A percentile compares a stretch with the other conserved stretches of the same genome.
Evolutionary conservation across 768 basidiomycete genomes (phyloP).

Genomic region (Clavaria fumosa): DNA sequence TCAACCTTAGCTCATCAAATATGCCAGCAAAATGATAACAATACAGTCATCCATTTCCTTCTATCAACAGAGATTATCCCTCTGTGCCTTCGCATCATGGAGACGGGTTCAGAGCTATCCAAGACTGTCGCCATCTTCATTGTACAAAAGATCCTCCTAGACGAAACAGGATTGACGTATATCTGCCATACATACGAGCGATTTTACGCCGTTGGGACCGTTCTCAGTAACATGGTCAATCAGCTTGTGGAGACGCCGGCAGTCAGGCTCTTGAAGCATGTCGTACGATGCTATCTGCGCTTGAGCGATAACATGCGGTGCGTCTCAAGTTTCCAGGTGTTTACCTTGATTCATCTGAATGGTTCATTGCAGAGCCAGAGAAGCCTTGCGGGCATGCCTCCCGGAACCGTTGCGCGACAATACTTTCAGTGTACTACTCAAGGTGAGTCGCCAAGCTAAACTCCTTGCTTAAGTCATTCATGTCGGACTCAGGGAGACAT

Average conservation of each 20-base stretch:
- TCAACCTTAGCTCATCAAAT: neutral
- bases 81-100: constrained; percentile 98
- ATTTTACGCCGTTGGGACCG: constrained; percentile 97
- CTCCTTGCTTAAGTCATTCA: constrained; percentile 13
- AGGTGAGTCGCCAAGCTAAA: constrained; percentile 32
- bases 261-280: constrained; percentile 90
- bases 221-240: constrained; percentile 96
- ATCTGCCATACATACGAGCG: constrained; percentile 99
- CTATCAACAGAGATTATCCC: constrained; percentile 99
- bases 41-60: constrained; percentile 96
- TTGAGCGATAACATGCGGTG: constrained; percentile 92
- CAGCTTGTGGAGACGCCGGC: constrained; percentile 97
- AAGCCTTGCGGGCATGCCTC: constrained; percentile 87
- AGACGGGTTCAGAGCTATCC: constrained; percentile 94
- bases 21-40: constrained; percentile 93
- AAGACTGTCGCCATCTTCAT: constrained; percentile 99
- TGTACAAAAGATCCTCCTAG: constrained; percentile 93
- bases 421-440: constrained; percentile 82
- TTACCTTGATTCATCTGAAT: constrained; percentile 8
- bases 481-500: constrained; percentile 63
- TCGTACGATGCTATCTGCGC: constrained; percentile 91
- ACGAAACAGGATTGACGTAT: constrained; percentile 95
- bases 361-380: constrained; percentile 55
- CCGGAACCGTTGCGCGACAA: constrained; percentile 91
- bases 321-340: constrained; percentile 15